These are phyloP conservation scores for Alternaria ethzedia DNA, from an alignment of 2,329 filamentous ascomycete species.

Conservation along the genomic window DNA sequence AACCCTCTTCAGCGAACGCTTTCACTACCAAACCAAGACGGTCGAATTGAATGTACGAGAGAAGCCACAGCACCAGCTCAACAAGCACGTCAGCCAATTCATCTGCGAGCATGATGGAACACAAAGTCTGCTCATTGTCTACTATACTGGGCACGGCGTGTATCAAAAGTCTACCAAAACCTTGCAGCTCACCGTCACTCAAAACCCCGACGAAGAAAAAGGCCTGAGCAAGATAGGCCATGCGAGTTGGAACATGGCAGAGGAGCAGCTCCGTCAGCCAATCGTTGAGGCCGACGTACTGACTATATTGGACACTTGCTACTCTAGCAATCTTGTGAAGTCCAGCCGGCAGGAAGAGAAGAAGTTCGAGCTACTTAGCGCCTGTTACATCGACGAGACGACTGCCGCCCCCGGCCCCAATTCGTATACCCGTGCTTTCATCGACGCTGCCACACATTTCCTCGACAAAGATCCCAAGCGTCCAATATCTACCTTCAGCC, in stretches of 20 bases:
- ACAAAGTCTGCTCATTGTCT: constrained; percentile 46
- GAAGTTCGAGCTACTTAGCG: constrained; percentile 44
- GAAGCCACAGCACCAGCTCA: constrained; percentile 46
- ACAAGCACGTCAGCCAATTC: constrained; percentile 35
- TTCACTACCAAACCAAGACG: constrained; percentile 38
- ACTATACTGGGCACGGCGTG: constrained; percentile 49
- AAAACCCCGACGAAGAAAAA: constrained; percentile 15
- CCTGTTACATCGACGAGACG: constrained; percentile 33
- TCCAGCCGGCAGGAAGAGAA: constrained; percentile 28
- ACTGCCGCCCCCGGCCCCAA: constrained; percentile 38
- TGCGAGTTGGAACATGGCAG: constrained; percentile 46
- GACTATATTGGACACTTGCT: constrained; percentile 50
- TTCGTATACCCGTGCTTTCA: constrained; percentile 46
- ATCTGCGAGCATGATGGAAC: constrained; percentile 37
- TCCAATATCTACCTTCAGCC: constrained; percentile 39
- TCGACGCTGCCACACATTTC: constrained; percentile 37
- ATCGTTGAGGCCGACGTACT: constrained; percentile 45
- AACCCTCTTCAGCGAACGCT: constrained; percentile 34
- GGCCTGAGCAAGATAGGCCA: constrained; percentile 34
- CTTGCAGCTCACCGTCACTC: constrained; percentile 35
- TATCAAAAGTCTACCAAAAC: constrained; percentile 29
- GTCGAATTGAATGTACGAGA: constrained; percentile 41
- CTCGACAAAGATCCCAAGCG: constrained; percentile 24
- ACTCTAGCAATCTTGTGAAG: constrained; percentile 44
- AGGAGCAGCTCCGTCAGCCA: constrained; percentile 35